Evolutionary conservation across 805 yeast genomes (phyloP).

Genomic region (Lipomyces starkeyi): DNA sequence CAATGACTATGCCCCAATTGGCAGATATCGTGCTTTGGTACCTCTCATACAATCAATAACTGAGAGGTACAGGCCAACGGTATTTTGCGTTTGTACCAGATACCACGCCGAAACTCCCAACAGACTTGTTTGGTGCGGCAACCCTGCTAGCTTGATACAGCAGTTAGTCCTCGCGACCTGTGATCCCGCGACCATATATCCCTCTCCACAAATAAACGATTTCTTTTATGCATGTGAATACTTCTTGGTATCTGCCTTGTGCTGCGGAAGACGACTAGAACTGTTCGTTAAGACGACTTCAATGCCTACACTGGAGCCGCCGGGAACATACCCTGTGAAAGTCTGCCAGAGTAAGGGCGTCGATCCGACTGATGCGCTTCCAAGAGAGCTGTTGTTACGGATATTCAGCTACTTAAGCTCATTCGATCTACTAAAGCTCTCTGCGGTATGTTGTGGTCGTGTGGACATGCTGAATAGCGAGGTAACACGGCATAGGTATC

Average conservation of each 20-base stretch:
- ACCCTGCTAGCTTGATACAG: not conserved
- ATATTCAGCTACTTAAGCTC: conserved; percentile 14
- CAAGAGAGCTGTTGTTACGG: conserved; percentile 22
- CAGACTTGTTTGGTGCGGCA: not conserved
- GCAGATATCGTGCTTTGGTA: not conserved
- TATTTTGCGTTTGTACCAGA: not conserved
- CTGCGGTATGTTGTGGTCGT: conserved; percentile 5
- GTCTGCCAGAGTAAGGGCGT: not conserved
- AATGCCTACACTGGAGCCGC: not conserved
- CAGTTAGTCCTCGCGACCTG: not conserved
- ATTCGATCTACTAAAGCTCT: conserved; percentile 1
- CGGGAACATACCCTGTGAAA: not conserved
- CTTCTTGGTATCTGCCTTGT: not conserved
- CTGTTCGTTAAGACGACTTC: not conserved
- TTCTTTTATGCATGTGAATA: not conserved
- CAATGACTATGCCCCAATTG: not conserved
- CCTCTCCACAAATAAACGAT: not conserved
- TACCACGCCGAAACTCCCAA: not conserved
- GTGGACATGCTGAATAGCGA: not conserved
- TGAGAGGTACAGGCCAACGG: not conserved
- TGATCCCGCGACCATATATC: not conserved
- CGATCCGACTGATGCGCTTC: conserved; percentile 13
- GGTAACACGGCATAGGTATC: conserved; percentile 15
- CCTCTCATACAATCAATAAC: not conserved
- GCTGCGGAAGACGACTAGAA: conserved; percentile 1